Percentiles rank a stretch among this genome's conserved stretches.
These are phyloP conservation scores for Spathaspora passalidarum DNA, from an alignment of 805 yeast species.

Conservation along the genomic window DNA sequence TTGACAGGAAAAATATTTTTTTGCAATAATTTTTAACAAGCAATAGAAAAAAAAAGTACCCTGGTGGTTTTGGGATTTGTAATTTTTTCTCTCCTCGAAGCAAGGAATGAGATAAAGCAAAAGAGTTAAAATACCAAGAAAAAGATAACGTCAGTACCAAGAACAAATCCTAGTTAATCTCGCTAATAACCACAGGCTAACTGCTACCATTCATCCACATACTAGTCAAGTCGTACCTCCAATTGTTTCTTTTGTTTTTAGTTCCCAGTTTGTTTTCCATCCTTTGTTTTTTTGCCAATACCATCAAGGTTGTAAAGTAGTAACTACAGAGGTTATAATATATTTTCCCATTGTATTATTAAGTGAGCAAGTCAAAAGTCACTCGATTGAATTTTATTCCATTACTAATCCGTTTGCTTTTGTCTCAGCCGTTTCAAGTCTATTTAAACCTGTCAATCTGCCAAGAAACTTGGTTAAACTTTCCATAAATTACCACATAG, in stretches of 20 bases:
- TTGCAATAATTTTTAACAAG: background rate
- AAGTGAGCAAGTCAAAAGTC: background rate
- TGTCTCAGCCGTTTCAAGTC: background rate
- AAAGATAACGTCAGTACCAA: no score
- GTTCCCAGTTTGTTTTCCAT: background rate
- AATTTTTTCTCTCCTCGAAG: background rate
- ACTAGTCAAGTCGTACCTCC: no score
- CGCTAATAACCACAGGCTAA: no score
- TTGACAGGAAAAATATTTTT: background rate
- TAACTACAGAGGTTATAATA: slow-evolving; percentile 1
- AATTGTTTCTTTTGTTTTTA: background rate
- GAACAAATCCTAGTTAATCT: no score
- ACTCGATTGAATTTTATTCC: background rate
- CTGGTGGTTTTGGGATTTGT: background rate
- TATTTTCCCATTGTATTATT: background rate
- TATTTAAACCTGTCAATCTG: background rate
- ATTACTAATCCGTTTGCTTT: background rate
- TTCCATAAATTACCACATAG: background rate
- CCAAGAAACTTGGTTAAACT: background rate
- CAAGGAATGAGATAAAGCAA: background rate
- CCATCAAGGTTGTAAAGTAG: background rate
- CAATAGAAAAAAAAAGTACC: background rate
- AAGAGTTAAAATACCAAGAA: no score
- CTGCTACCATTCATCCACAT: no score
- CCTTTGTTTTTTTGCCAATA: background rate